phyloP scores from a whole-genome alignment of 768 basidiomycete species.

The Cystobasidium ongulense region DNA sequence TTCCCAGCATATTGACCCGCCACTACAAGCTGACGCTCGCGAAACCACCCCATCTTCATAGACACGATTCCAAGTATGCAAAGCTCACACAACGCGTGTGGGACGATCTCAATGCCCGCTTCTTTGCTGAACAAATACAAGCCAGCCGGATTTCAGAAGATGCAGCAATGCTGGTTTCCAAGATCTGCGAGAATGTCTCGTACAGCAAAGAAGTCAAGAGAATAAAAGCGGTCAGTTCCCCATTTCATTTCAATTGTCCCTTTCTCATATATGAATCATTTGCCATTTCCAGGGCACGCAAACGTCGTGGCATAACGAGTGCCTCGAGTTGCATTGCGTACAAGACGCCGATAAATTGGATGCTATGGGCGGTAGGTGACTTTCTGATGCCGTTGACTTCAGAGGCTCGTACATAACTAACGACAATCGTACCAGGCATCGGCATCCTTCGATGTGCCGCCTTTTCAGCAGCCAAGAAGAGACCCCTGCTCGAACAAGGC shows the following conservation, averaged over 20 bases:
- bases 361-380: conserved; percentile 24
- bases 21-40: background rate
- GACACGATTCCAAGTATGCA: conserved; percentile 37
- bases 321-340: conserved; percentile 32
- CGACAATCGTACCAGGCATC: background rate
- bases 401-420: background rate
- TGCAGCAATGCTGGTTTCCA: background rate
- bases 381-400: background rate
- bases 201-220: conserved; percentile 34
- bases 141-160: background rate
- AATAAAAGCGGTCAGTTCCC: conserved; percentile 4
- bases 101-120: conserved; percentile 16
- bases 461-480: conserved; percentile 32
- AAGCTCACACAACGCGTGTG: background rate
- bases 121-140: background rate
- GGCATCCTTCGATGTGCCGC: conserved; percentile 40
- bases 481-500: conserved; percentile 15
- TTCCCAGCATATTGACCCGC: background rate
- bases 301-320: conserved; percentile 23
- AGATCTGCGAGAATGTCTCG: conserved; percentile 23
- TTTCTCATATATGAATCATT: background rate
- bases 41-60: background rate
- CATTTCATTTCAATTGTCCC: background rate
- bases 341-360: conserved; percentile 34
- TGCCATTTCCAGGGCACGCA: background rate